These are phyloP conservation scores for Melaleuca quinquenervia DNA, from an alignment of 345 rosid species.

Conservation along the genomic window DNA sequence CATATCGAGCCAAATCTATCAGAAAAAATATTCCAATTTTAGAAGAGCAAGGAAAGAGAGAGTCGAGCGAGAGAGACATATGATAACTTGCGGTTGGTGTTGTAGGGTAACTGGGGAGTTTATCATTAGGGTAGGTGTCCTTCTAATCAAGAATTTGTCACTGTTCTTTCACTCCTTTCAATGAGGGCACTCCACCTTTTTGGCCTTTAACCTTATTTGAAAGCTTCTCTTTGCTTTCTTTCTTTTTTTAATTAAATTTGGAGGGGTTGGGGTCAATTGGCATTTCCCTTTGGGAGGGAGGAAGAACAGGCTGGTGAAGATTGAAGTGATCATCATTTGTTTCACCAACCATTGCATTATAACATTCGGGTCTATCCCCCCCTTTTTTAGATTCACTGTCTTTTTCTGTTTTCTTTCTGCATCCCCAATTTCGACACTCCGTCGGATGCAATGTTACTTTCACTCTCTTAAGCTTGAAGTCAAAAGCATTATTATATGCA, in stretches of 20 bases:
- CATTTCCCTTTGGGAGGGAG: slow-evolving; percentile 2
- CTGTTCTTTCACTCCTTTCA: slow-evolving; percentile 1
- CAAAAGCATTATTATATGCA: neutral
- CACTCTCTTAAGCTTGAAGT: neutral
- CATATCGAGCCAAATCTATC: neutral
- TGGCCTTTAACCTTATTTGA: neutral
- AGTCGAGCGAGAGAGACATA: neutral
- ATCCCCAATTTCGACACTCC: neutral
- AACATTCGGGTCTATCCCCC: neutral
- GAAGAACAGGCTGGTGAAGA: neutral
- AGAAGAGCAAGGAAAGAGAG: neutral
- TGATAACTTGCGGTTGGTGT: slow-evolving; percentile 5
- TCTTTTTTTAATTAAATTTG: neutral
- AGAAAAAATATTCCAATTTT: neutral
- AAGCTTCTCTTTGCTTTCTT: neutral
- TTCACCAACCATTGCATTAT: slow-evolving; percentile 30
- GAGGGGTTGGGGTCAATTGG: neutral
- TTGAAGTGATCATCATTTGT: slow-evolving; percentile 19
- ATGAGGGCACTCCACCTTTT: neutral
- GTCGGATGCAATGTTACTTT: neutral
- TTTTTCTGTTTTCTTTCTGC: neutral
- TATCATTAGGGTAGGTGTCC: slow-evolving; percentile 39
- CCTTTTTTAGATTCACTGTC: neutral
- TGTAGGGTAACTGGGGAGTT: slow-evolving; percentile 15
- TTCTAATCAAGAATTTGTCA: slow-evolving; percentile 2